Percentiles rank a stretch among this genome's conserved stretches.
Conservation (phyloP, 2,329 filamentous ascomycete genomes). For the Aspergillus japonicus region DNA sequence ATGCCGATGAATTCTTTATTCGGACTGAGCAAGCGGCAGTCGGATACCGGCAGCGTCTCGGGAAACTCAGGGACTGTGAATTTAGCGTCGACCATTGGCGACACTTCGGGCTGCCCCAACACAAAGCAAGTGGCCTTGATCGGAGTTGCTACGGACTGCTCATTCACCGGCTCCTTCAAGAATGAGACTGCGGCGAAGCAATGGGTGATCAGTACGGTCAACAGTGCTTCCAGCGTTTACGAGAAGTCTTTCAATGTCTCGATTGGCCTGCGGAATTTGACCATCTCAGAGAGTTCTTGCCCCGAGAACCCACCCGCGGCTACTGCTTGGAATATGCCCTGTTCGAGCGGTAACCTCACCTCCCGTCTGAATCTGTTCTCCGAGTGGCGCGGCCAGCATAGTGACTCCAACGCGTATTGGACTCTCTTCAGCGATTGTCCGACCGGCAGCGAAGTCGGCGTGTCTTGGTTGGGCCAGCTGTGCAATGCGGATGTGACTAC, state of each 20-base stretch:
- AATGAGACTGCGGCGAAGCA: constrained; percentile 61
- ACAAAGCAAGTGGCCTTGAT: constrained; percentile 90
- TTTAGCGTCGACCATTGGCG: constrained; percentile 74
- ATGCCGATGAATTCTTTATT: constrained; percentile 67
- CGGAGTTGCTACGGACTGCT: constrained; percentile 90
- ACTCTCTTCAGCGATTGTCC: constrained; percentile 79
- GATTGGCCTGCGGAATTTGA: constrained; percentile 81
- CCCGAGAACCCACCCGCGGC: constrained; percentile 65
- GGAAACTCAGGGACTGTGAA: constrained; percentile 81
- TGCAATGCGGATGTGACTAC: constrained; percentile 60
- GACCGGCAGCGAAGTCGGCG: constrained; percentile 79
- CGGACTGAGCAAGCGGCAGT: constrained; percentile 61
- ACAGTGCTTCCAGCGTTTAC: constrained; percentile 81
- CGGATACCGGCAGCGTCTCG: constrained; percentile 65
- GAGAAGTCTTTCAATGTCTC: constrained; percentile 94
- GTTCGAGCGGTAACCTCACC: constrained; percentile 60
- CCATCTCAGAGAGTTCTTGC: constrained; percentile 72
- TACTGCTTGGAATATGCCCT: constrained; percentile 81
- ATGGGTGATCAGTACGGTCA: constrained; percentile 81
- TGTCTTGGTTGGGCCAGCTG: constrained; percentile 89
- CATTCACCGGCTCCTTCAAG: constrained; percentile 73
- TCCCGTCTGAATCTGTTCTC: constrained; percentile 85
- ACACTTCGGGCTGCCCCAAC: constrained; percentile 76
- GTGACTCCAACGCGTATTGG: constrained; percentile 89
- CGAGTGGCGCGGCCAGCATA: constrained; percentile 73